phyloP scores from a whole-genome alignment of 495 filamentous ascomycete genomes.

The Lichenothelia convexa region DNA sequence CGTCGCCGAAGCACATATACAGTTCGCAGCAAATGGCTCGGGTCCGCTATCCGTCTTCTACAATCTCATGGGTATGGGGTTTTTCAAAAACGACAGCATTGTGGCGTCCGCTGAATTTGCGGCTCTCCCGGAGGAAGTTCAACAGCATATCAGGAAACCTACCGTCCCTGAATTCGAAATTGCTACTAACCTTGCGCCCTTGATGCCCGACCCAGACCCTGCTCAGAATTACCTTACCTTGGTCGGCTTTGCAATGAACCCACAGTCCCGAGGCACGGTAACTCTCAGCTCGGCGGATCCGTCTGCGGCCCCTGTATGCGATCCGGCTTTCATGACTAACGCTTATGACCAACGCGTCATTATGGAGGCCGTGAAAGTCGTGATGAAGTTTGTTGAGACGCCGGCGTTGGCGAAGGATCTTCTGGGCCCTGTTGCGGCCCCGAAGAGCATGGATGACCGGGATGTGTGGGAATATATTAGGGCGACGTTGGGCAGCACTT shows the following conservation, averaged over 20 bases:
- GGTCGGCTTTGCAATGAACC: too few relatives aligned
- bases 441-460: constrained; percentile 2
- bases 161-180: too few relatives aligned
- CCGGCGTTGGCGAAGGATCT: background rate
- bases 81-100: constrained; percentile 32
- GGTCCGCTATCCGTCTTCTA: background rate
- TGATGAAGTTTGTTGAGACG: constrained; percentile 4
- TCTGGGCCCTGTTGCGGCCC: background rate
- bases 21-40: background rate
- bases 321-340: constrained; percentile 33
- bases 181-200: too few relatives aligned
- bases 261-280: constrained; percentile 1
- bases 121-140: too few relatives aligned
- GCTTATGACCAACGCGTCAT: constrained; percentile 5
- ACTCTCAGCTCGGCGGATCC: constrained; percentile 11
- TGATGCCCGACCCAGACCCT: too few relatives aligned
- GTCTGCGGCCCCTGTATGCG: constrained; percentile 25
- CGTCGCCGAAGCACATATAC: background rate
- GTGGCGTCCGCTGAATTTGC: constrained; percentile 24
- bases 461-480: constrained; percentile 2
- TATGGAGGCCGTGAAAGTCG: constrained; percentile 1
- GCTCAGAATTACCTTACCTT: too few relatives aligned
- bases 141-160: too few relatives aligned
- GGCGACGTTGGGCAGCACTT: constrained; percentile 2
- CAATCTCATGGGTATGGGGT: constrained; percentile 24